Evolutionary conservation across 2,329 filamentous ascomycete species (phyloP).

Genomic region (Aspergillus japonicus): DNA sequence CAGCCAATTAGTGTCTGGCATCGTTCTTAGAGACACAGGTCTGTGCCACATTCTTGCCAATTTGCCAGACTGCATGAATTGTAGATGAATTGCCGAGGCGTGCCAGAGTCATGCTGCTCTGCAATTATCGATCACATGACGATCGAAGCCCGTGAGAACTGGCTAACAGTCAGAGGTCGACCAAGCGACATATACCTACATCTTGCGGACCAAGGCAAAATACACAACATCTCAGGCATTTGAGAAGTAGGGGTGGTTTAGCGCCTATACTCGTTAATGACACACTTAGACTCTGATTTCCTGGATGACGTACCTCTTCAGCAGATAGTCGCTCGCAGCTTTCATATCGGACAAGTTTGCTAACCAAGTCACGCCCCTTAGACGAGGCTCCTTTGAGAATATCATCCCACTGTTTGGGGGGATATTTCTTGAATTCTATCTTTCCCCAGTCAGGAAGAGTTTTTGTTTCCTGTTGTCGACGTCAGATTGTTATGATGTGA

Average conservation of each 20-base stretch:
- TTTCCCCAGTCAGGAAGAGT: constrained; percentile 83
- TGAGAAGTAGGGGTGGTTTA: constrained; percentile 41
- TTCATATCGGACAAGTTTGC: constrained; percentile 69
- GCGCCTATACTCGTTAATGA: constrained; percentile 27
- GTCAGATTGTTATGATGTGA: neutral
- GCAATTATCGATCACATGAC: neutral
- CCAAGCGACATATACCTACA: neutral
- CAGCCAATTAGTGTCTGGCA: neutral
- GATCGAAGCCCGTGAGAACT: neutral
- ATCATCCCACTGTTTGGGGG: constrained; percentile 64
- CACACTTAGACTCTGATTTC: neutral
- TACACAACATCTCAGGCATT: neutral
- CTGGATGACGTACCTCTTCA: constrained; percentile 49
- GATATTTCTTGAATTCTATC: constrained; percentile 74
- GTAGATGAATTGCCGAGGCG: neutral
- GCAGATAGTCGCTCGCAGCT: constrained; percentile 66
- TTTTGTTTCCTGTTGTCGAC: constrained; percentile 33
- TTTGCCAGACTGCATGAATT: neutral
- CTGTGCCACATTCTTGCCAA: neutral
- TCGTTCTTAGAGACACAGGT: neutral
- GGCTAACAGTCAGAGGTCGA: neutral
- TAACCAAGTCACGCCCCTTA: constrained; percentile 64
- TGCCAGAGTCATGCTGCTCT: neutral
- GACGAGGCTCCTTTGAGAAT: constrained; percentile 63
- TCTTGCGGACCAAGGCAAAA: neutral